Base-by-base conservation (phyloP, 2,329 filamentous ascomycete species). In the Raffaelea ambrosiae region DNA sequence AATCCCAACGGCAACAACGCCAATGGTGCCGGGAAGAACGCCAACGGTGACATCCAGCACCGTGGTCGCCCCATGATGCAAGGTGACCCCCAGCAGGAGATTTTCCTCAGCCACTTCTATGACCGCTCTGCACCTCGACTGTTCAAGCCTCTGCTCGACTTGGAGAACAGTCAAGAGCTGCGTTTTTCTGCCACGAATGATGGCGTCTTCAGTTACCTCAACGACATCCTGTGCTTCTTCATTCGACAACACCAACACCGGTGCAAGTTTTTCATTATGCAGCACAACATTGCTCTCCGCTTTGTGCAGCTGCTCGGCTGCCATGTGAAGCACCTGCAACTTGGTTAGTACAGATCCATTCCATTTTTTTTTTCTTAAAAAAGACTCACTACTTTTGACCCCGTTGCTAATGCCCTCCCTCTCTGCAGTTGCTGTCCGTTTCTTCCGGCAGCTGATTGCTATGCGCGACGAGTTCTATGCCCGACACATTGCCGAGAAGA, bases 141-240 rank as follows among this genome's bases (percentile, higher is more conserved):
- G 0, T 98, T 97, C 66, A 81, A 84, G 60, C 93, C 93, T 5
- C 69, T 98, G 41, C 83, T 89, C 54, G 83, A 89, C 48, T 73
- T 98, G 35, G 85, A 94, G 60, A 71, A 76, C 45, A 77, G 81
- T 52, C 64, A 74, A 38, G 79, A 87, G 57, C 76, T 86, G 67
- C 74, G 82, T 52, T 83, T 97, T 55, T 77, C 78, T 21, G 84
- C 88, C 47, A 83, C 93, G 58, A 84, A 95, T 63, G 88, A 93
- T 22, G 87, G 88, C n/a, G 76, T 97, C 53, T 95, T 90, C 64
- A 84, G 83, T 19, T 93, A 96, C 62, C 72, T 98, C 44, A 85
- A 96, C 47, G 93, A 98, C 61, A 87, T 96, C 23, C 75, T 97
- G 44, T 90, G 86, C 62, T 97, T 94, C 69, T 96, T 96, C 63